Percentiles rank a stretch among this genome's conserved stretches.
These are phyloP conservation scores for Rhizophora apiculata DNA, from an alignment of 345 rosid genomes.

Conservation along the genomic window DNA sequence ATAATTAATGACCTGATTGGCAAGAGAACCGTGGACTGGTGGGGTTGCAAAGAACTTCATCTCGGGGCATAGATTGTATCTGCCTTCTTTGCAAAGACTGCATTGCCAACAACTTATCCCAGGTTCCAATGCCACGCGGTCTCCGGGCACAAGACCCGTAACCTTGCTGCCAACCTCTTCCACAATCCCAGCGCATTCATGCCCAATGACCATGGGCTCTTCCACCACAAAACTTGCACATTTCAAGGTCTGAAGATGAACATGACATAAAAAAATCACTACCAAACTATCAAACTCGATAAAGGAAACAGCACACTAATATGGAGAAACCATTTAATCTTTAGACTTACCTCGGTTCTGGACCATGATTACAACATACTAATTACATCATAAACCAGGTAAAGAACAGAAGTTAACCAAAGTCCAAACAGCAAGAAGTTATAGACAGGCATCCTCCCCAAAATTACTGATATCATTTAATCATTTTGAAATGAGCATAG, in stretches of 20 bases:
- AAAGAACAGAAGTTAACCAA: too few relatives aligned
- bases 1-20: constrained; percentile 56
- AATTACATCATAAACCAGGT: too few relatives aligned
- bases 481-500: too few relatives aligned
- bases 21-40: constrained; percentile 86
- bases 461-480: too few relatives aligned
- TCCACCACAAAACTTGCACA: constrained; percentile 74
- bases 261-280: background rate
- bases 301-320: background rate
- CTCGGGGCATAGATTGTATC: constrained; percentile 86
- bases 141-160: constrained; percentile 58
- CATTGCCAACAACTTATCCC: constrained; percentile 88
- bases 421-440: too few relatives aligned
- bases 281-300: background rate
- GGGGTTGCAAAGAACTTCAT: constrained; percentile 97
- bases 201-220: constrained; percentile 98
- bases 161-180: constrained; percentile 81
- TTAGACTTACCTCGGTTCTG: too few relatives aligned
- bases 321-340: background rate
- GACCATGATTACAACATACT: too few relatives aligned
- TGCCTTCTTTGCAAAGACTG: constrained; percentile 66
- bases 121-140: constrained; percentile 87
- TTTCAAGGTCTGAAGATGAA: constrained; percentile 51
- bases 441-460: too few relatives aligned
- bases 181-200: constrained; percentile 90